Conservation (phyloP, 2,329 filamentous ascomycete genomes). For the Pseudopyricularia cyperi region DNA sequence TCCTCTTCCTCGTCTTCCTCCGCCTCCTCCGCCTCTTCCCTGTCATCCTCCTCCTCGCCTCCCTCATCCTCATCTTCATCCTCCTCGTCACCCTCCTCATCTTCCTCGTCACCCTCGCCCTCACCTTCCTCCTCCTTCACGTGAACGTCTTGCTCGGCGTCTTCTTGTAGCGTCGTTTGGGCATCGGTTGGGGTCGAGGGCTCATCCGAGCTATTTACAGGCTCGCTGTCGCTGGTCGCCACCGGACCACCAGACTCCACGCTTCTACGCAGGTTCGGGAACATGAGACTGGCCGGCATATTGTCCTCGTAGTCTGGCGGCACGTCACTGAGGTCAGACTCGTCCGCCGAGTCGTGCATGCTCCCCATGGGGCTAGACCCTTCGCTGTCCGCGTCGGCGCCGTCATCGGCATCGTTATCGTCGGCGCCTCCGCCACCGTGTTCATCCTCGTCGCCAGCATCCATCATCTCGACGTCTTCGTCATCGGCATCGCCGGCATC, state of each 20-base stretch:
- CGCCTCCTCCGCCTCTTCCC: not conserved
- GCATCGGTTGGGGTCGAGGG: conserved; percentile 5
- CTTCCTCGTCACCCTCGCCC: conserved; percentile 7
- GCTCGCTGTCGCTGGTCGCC: conserved; percentile 5
- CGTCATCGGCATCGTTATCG: conserved; percentile 13
- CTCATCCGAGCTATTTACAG: conserved; percentile 8
- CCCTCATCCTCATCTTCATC: conserved; percentile 12
- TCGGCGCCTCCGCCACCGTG: conserved; percentile 12
- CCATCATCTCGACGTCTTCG: conserved; percentile 32
- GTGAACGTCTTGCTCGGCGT: conserved; percentile 10
- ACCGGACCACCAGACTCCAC: conserved; percentile 16
- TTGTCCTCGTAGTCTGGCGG: conserved; percentile 45
- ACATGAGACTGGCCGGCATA: conserved; percentile 37
- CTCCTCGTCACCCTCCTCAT: conserved; percentile 6
- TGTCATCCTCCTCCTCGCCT: conserved; percentile 6
- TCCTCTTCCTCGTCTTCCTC: conserved; percentile 7
- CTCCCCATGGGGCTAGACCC: conserved; percentile 43
- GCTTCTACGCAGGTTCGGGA: conserved; percentile 32
- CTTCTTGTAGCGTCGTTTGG: conserved; percentile 4
- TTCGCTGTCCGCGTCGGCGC: conserved; percentile 18
- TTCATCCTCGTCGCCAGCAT: conserved; percentile 18
- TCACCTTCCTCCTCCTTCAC: conserved; percentile 6
- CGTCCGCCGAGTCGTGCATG: conserved; percentile 52
- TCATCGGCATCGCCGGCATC: conserved; percentile 14
- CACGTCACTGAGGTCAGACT: conserved; percentile 57